Evolutionary conservation across 2,329 filamentous ascomycete genomes (phyloP).

Genomic region (Sordariomycetes sp.): DNA sequence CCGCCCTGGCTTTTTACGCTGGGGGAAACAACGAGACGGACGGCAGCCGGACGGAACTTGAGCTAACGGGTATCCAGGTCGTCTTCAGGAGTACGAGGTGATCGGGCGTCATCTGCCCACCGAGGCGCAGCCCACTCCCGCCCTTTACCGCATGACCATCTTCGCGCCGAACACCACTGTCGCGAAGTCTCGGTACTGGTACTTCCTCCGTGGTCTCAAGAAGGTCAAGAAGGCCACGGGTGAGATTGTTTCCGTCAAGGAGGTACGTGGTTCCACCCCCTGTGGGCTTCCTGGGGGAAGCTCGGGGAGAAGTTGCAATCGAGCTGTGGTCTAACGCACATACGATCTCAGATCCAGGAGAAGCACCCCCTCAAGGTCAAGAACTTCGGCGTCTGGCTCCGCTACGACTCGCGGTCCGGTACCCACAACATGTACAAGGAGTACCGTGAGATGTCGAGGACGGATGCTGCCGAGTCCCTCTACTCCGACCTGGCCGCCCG

Average conservation of each 20-base stretch:
- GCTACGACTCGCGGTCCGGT: conserved; percentile 98
- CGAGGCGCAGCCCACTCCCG: conserved; percentile 92
- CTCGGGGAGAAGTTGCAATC: neutral
- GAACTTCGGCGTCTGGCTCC: conserved; percentile 99
- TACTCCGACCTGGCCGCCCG: conserved; percentile 99
- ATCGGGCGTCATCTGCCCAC: conserved; percentile 98
- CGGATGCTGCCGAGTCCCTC: conserved; percentile 88
- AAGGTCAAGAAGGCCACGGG: conserved; percentile 99
- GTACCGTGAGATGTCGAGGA: conserved; percentile 97
- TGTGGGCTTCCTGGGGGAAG: neutral
- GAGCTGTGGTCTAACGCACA: neutral
- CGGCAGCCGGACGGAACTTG: neutral
- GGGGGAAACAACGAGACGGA: neutral
- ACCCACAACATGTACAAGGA: conserved; percentile 99
- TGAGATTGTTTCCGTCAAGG: conserved; percentile 96
- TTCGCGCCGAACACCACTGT: conserved; percentile 97
- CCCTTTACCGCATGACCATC: conserved; percentile 99
- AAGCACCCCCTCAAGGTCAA: conserved; percentile 99
- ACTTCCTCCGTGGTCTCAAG: conserved; percentile 97
- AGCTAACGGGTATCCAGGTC: conserved; percentile 50
- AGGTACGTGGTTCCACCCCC: conserved; percentile 50
- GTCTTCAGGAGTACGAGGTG: conserved; percentile 99
- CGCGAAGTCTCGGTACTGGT: conserved; percentile 99
- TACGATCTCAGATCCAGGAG: conserved; percentile 70
- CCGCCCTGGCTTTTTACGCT: neutral